Conservation (phyloP, 2,329 filamentous ascomycete genomes). For the Tolypocladium pustulatum region DNA sequence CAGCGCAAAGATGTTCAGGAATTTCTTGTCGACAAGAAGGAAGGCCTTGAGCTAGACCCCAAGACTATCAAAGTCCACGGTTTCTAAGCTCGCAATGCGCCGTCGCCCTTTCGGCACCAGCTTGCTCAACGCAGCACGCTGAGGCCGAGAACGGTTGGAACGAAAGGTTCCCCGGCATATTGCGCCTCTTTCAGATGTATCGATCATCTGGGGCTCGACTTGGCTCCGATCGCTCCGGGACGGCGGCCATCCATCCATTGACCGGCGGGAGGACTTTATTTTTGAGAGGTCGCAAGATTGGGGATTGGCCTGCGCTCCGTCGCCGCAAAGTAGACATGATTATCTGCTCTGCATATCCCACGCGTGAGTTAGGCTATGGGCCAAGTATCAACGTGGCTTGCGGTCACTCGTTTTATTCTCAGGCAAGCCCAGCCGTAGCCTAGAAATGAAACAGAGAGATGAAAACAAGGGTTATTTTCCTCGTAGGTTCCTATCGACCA, state of each 20-base stretch:
- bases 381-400: constrained; percentile 20
- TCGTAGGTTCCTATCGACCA: neutral
- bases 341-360: constrained; percentile 9
- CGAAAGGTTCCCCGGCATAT: constrained; percentile 13
- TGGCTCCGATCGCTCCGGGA: constrained; percentile 14
- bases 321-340: constrained; percentile 1
- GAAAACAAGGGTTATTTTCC: neutral
- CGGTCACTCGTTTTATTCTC: constrained; percentile 21
- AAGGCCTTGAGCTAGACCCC: constrained; percentile 83
- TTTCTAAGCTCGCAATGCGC: constrained; percentile 31
- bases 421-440: constrained; percentile 24
- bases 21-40: constrained; percentile 93
- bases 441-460: constrained; percentile 8
- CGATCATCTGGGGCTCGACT: constrained; percentile 20
- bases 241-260: constrained; percentile 18
- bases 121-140: constrained; percentile 17
- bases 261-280: constrained; percentile 15
- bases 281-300: constrained; percentile 7
- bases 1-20: constrained; percentile 98
- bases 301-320: constrained; percentile 2
- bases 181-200: constrained; percentile 12
- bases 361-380: constrained; percentile 17
- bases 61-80: constrained; percentile 90
- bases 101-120: constrained; percentile 24
- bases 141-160: constrained; percentile 20